Evolutionary conservation across 495 filamentous ascomycete species (phyloP).

Genomic region (Xylaria castorea): DNA sequence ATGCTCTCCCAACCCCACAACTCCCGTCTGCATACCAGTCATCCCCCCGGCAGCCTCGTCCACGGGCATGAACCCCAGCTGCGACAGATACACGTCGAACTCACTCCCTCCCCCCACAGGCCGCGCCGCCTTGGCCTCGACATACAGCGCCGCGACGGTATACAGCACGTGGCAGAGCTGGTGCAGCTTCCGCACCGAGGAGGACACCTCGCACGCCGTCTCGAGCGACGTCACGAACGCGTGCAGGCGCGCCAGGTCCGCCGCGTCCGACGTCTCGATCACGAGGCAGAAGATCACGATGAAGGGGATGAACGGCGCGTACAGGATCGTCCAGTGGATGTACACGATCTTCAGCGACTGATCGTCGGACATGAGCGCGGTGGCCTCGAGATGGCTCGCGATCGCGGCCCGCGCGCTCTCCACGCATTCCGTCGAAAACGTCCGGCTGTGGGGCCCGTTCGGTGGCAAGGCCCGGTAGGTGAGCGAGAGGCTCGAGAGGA

Average conservation of each 20-base stretch:
- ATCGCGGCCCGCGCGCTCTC: constrained; percentile 63
- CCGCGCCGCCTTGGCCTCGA: constrained; percentile 63
- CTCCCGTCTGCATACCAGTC: constrained; percentile 21
- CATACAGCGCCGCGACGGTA: constrained; percentile 66
- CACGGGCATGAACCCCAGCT: constrained; percentile 65
- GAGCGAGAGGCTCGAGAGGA: constrained; percentile 61
- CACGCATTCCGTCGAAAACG: constrained; percentile 66
- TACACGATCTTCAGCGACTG: constrained; percentile 59
- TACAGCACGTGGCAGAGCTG: constrained; percentile 66
- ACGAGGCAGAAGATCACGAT: constrained; percentile 75
- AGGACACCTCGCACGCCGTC: constrained; percentile 57
- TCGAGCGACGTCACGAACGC: constrained; percentile 65
- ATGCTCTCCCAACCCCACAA: neutral
- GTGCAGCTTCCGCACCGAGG: constrained; percentile 64
- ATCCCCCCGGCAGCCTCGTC: constrained; percentile 30
- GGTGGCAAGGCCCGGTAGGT: constrained; percentile 68
- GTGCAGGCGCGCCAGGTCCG: constrained; percentile 60
- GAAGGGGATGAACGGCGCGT: constrained; percentile 71
- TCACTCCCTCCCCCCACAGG: constrained; percentile 60
- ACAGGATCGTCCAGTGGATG: constrained; percentile 70
- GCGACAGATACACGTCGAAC: constrained; percentile 69
- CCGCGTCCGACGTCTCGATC: constrained; percentile 56
- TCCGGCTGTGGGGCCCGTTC: constrained; percentile 46
- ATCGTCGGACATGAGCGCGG: constrained; percentile 54
- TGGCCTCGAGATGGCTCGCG: constrained; percentile 59